A percentile compares a stretch with the other conserved stretches of the same genome.
These are phyloP conservation scores for Withania somnifera DNA, from an alignment of 305 asterid genomes.

Conservation along the genomic window DNA sequence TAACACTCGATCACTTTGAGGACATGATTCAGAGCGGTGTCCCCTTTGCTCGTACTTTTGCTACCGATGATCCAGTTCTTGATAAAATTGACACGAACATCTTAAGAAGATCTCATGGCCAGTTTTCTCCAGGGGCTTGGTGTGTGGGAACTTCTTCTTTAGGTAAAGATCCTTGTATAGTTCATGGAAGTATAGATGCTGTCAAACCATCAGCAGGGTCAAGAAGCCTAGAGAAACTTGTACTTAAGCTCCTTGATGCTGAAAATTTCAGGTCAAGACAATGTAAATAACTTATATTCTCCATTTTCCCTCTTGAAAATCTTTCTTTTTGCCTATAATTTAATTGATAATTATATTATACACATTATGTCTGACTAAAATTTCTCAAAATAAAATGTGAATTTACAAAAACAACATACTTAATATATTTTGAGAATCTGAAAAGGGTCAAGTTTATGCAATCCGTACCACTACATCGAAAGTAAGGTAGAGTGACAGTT, in stretches of 20 bases:
- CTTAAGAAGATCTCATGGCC: conserved; percentile 28
- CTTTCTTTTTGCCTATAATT: no score
- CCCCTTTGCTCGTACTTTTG: conserved; percentile 58
- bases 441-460: no score
- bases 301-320: background rate
- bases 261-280: conserved; percentile 72
- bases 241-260: conserved; percentile 53
- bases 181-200: conserved; percentile 39
- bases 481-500: no score
- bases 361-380: no score
- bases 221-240: conserved; percentile 62
- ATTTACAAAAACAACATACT: no score
- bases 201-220: conserved; percentile 59
- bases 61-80: conserved; percentile 41
- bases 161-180: conserved; percentile 42
- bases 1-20: conserved; percentile 42
- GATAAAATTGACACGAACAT: conserved; percentile 49
- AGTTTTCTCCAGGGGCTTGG: conserved; percentile 66
- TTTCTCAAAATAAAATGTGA: no score
- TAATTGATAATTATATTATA: no score
- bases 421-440: no score
- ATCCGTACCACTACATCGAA: no score
- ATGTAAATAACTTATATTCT: conserved; percentile 39
- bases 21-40: conserved; percentile 78
- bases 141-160: conserved; percentile 36